Conservation (phyloP, 306 rosid genomes). For the Rubus parviflorus region DNA sequence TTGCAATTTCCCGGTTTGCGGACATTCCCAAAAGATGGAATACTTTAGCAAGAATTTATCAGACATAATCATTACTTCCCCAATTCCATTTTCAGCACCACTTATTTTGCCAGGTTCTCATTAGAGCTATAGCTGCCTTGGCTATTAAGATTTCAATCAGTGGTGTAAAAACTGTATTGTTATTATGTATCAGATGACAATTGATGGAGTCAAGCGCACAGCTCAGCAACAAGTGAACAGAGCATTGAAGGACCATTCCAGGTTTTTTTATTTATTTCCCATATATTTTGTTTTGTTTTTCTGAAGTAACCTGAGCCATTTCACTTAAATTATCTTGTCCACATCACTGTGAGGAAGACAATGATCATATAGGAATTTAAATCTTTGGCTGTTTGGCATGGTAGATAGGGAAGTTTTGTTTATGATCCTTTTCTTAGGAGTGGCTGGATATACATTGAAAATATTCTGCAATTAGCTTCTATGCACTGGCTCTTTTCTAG, state of each 20-base stretch:
- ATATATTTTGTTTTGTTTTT: slow-evolving; percentile 16
- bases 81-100: neutral
- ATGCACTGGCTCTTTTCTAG: neutral
- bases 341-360: neutral
- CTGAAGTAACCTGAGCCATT: neutral
- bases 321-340: neutral
- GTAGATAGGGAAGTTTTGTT: neutral
- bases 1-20: neutral
- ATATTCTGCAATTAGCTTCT: neutral
- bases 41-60: neutral
- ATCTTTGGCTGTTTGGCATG: neutral
- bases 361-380: neutral
- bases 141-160: slow-evolving; percentile 10
- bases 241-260: slow-evolving; percentile 83
- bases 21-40: neutral
- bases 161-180: slow-evolving; percentile 25
- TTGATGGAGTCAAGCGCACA: slow-evolving; percentile 91
- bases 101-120: slow-evolving; percentile 12
- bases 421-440: neutral
- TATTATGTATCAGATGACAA: slow-evolving; percentile 64
- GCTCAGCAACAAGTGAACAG: slow-evolving; percentile 94
- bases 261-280: slow-evolving; percentile 41
- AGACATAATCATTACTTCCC: neutral
- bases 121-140: slow-evolving; percentile 14
- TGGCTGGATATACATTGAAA: neutral